Evolutionary conservation across 345 rosid genomes (phyloP).

Genomic region (Lepidium aucheri): DNA sequence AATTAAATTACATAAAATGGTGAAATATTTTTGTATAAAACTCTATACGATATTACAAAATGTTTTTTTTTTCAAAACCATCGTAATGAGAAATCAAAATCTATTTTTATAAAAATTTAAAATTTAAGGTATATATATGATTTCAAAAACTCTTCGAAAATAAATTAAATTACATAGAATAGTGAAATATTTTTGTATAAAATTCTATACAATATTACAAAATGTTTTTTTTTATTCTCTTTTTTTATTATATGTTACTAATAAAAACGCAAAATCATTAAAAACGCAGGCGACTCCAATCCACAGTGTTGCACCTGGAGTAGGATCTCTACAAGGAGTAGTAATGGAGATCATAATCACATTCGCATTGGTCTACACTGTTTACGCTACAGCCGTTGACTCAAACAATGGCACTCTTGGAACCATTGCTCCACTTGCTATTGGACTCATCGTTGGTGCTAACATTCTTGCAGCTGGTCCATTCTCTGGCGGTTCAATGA

Average conservation of each 20-base stretch:
- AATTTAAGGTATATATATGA: too few relatives aligned
- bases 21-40: too few relatives aligned
- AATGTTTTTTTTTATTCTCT: too few relatives aligned
- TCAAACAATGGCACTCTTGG: slow-evolving; percentile 83
- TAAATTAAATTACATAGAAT: too few relatives aligned
- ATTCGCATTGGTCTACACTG: slow-evolving; percentile 80
- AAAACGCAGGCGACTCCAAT: slow-evolving; percentile 47
- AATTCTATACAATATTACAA: too few relatives aligned
- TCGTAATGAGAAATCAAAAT: too few relatives aligned
- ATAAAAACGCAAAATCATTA: neutral
- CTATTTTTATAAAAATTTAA: too few relatives aligned
- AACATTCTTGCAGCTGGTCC: slow-evolving; percentile 89
- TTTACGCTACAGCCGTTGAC: slow-evolving; percentile 85
- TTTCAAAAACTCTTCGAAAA: too few relatives aligned
- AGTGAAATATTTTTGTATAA: too few relatives aligned
- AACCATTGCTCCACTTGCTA: slow-evolving; percentile 79
- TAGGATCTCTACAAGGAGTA: slow-evolving; percentile 64
- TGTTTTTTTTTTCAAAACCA: too few relatives aligned
- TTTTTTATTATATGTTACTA: neutral
- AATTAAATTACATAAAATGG: too few relatives aligned
- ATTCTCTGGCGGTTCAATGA: slow-evolving; percentile 90
- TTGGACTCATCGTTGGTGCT: slow-evolving; percentile 89
- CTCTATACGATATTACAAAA: too few relatives aligned
- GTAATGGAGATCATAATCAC: slow-evolving; percentile 85
- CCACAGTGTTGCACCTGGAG: slow-evolving; percentile 68